Percentiles rank a stretch among this genome's conserved stretches.
These are phyloP conservation scores for Amanita exitialis DNA, from an alignment of 768 basidiomycete genomes.

Conservation along the genomic window DNA sequence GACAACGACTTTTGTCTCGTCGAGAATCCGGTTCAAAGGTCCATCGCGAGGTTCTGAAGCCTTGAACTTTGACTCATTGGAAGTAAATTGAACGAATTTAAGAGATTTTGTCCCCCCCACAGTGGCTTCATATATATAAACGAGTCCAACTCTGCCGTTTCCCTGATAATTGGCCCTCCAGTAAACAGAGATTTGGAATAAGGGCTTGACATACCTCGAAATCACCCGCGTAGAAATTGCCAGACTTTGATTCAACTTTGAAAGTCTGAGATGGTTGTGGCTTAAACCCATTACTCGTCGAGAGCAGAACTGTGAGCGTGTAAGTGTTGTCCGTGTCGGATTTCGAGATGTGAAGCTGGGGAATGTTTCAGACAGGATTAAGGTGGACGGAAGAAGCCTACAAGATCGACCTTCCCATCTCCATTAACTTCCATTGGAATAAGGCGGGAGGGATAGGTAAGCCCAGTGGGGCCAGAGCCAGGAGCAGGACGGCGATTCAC, in stretches of 20 bases:
- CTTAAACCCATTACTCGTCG: background rate
- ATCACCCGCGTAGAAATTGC: background rate
- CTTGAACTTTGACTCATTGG: background rate
- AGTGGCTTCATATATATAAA: background rate
- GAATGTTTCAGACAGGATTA: background rate
- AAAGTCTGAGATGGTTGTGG: background rate
- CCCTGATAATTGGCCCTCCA: background rate
- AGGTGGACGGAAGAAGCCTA: background rate
- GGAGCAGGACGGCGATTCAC: background rate
- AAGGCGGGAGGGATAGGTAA: background rate
- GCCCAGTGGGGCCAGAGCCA: background rate
- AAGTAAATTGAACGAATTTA: background rate
- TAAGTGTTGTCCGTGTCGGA: background rate
- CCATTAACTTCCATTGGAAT: background rate
- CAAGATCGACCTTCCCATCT: background rate
- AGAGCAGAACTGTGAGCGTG: background rate
- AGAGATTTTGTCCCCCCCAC: background rate
- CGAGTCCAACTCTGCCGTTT: background rate
- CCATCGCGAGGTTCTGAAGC: background rate
- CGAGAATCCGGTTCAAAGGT: background rate
- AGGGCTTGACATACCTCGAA: background rate
- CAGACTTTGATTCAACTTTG: background rate
- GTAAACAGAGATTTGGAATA: background rate
- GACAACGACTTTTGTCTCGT: background rate
- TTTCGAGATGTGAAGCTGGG: background rate